Conservation (phyloP, 2,329 filamentous ascomycete species). For the Trichoderma koningii region DNA sequence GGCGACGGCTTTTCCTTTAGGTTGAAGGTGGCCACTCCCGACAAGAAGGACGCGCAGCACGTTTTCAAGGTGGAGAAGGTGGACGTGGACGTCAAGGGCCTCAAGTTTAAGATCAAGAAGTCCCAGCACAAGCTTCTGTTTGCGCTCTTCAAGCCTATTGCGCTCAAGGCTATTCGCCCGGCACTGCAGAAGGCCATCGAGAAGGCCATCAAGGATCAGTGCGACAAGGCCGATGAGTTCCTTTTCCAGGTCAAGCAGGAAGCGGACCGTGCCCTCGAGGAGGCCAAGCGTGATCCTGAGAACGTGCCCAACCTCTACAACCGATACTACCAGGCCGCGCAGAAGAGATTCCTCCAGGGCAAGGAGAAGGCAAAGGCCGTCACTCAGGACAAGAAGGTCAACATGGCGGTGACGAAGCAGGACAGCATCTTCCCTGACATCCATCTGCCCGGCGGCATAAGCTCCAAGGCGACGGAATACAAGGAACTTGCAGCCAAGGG, state of each 20-base stretch:
- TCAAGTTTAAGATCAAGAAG: conserved; percentile 88
- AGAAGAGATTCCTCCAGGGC: conserved; percentile 71
- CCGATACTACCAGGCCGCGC: conserved; percentile 75
- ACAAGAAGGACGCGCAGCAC: conserved; percentile 72
- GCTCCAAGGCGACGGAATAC: conserved; percentile 92
- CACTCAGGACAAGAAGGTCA: conserved; percentile 67
- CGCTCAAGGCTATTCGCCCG: conserved; percentile 81
- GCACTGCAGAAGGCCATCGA: conserved; percentile 85
- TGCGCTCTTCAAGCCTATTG: conserved; percentile 78
- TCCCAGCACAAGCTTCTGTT: conserved; percentile 95
- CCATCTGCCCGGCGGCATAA: conserved; percentile 78
- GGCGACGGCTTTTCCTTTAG: conserved; percentile 90
- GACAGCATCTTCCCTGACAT: conserved; percentile 90
- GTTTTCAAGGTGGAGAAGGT: conserved; percentile 96
- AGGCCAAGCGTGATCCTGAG: conserved; percentile 62
- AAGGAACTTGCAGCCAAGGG: conserved; percentile 84
- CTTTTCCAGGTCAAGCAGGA: conserved; percentile 80
- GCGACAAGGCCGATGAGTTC: conserved; percentile 71
- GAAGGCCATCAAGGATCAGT: conserved; percentile 83
- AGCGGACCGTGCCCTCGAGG: conserved; percentile 69
- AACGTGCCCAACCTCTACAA: conserved; percentile 81
- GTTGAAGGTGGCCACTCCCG: conserved; percentile 80
- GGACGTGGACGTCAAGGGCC: conserved; percentile 75
- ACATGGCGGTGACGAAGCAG: conserved; percentile 62
- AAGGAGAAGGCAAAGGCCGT: conserved; percentile 72